These are phyloP conservation scores for Ceratobasidium papillatum DNA, from an alignment of 1,284 basidiomycete genomes.

Conservation along the genomic window DNA sequence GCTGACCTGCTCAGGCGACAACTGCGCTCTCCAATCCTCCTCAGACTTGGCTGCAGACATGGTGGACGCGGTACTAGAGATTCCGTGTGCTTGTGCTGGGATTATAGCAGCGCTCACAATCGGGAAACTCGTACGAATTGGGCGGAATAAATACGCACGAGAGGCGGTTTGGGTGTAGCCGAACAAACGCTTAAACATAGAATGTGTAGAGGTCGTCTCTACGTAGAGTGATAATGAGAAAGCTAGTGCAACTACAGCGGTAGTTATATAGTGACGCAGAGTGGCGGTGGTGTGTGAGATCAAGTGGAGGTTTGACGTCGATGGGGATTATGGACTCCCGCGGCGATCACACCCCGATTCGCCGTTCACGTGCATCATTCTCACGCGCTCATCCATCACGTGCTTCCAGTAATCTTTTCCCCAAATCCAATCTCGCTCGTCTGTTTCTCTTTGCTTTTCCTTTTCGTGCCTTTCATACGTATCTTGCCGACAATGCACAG, in stretches of 20 bases:
- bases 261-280: background rate
- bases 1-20: constrained; percentile 86
- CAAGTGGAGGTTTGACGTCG: constrained; percentile 15
- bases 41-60: constrained; percentile 42
- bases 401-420: constrained; percentile 35
- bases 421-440: constrained; percentile 14
- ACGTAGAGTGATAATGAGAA: background rate
- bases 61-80: constrained; percentile 1
- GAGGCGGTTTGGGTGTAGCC: constrained; percentile 3
- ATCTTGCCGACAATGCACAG: constrained; percentile 18
- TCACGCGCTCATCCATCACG: constrained; percentile 12
- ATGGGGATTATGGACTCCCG: constrained; percentile 2
- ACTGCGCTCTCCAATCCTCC: constrained; percentile 46
- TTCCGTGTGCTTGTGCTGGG: constrained; percentile 18
- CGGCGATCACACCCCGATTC: constrained; percentile 32
- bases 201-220: background rate
- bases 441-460: background rate
- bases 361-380: constrained; percentile 27
- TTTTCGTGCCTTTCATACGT: background rate
- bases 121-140: constrained; percentile 4
- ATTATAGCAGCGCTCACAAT: constrained; percentile 17
- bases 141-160: constrained; percentile 39
- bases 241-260: background rate
- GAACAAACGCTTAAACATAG: constrained; percentile 36
- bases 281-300: background rate